These are phyloP conservation scores for Arabis hirsuta DNA, from an alignment of 345 rosid species.

Conservation along the genomic window DNA sequence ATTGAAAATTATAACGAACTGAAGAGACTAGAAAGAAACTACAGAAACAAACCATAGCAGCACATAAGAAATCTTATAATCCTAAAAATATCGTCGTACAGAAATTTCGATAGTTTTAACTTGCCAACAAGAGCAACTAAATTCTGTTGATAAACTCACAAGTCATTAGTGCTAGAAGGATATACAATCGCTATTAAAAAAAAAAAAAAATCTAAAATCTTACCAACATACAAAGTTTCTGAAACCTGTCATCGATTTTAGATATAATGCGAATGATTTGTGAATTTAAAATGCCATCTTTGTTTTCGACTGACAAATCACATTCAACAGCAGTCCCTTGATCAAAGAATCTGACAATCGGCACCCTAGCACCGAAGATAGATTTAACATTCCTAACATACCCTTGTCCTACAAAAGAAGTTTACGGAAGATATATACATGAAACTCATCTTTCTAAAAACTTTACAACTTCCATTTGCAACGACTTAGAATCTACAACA, in stretches of 20 bases:
- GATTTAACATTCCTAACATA: constrained; percentile 47
- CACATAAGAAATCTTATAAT: no score
- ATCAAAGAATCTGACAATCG: constrained; percentile 56
- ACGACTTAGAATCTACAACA: background rate
- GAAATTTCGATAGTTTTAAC: background rate
- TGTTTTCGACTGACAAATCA: constrained; percentile 56
- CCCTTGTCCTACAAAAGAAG: constrained; percentile 48
- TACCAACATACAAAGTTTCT: constrained; percentile 64
- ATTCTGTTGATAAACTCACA: background rate
- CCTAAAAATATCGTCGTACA: no score
- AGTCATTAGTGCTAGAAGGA: background rate
- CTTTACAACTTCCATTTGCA: background rate
- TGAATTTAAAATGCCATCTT: constrained; percentile 55
- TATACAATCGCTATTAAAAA: background rate
- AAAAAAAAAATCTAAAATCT: constrained; percentile 14
- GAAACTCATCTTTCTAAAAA: background rate
- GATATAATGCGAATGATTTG: constrained; percentile 49
- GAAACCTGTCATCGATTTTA: constrained; percentile 62
- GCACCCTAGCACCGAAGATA: constrained; percentile 57
- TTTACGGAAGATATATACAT: constrained; percentile 4
- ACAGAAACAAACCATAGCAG: background rate
- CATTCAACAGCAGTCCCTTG: constrained; percentile 49
- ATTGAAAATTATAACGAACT: background rate
- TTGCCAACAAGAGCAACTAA: background rate
- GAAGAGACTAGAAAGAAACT: background rate